Conservation (phyloP, 2,329 filamentous ascomycete species). For the Nemania bipapillata region DNA sequence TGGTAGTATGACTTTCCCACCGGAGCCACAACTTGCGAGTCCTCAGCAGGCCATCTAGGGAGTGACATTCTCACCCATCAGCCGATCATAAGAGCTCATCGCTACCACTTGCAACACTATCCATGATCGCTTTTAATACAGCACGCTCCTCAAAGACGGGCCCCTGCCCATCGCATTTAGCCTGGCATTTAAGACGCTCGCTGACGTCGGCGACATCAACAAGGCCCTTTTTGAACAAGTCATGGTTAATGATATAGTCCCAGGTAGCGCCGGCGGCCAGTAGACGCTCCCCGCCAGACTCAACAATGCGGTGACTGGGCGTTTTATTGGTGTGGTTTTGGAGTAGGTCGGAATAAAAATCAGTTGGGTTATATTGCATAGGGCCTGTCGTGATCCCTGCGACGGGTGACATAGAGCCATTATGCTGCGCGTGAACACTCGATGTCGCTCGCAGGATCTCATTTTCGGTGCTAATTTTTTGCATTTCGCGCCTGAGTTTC, state of each 20-base stretch:
- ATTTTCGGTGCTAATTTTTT: slow-evolving; percentile 88
- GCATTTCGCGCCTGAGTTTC: slow-evolving; percentile 82
- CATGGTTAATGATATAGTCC: slow-evolving; percentile 87
- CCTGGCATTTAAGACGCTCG: slow-evolving; percentile 77
- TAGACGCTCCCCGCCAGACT: slow-evolving; percentile 73
- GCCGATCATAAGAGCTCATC: slow-evolving; percentile 75
- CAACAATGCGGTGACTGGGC: slow-evolving; percentile 74
- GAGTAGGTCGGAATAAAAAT: slow-evolving; percentile 74
- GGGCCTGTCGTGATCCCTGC: slow-evolving; percentile 69
- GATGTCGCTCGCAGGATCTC: slow-evolving; percentile 88
- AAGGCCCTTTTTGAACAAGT: slow-evolving; percentile 77
- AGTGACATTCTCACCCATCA: not conserved
- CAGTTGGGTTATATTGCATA: slow-evolving; percentile 75
- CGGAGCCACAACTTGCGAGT: not conserved
- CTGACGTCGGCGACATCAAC: slow-evolving; percentile 86
- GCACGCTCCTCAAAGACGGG: slow-evolving; percentile 85
- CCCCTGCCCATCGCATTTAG: slow-evolving; percentile 85
- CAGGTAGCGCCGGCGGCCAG: slow-evolving; percentile 83
- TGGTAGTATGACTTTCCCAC: not conserved
- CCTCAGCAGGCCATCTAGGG: not conserved
- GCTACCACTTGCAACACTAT: slow-evolving; percentile 78
- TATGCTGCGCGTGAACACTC: slow-evolving; percentile 50
- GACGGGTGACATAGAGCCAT: slow-evolving; percentile 57
- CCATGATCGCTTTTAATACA: slow-evolving; percentile 78
- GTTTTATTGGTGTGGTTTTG: slow-evolving; percentile 71